A percentile compares a stretch with the other conserved stretches of the same genome.
Evolutionary conservation across 352 stramenopile genomes (phyloP).

Genomic region (Pelagophyceae sp.): DNA sequence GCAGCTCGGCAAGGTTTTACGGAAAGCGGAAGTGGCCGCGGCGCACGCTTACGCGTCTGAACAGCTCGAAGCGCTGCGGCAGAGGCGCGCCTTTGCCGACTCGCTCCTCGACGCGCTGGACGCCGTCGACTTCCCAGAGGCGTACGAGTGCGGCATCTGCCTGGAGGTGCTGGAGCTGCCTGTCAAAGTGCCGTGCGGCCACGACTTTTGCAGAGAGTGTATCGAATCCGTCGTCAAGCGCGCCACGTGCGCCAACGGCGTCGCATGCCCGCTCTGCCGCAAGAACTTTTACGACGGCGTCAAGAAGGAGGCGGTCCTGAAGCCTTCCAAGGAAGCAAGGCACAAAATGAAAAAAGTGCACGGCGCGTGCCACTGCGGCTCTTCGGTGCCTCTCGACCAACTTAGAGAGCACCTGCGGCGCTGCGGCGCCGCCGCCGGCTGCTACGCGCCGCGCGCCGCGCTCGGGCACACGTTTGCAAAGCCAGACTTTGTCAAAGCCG

Average conservation of each 20-base stretch:
- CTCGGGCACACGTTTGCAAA: slow-evolving; percentile 4
- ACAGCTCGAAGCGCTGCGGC: no score
- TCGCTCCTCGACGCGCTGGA: background rate
- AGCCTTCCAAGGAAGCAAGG: background rate
- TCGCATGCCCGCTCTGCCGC: background rate
- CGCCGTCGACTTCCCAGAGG: background rate
- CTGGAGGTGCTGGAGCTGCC: slow-evolving; percentile 11
- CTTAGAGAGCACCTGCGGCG: slow-evolving; percentile 8
- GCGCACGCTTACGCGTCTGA: background rate
- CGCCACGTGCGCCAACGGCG: background rate
- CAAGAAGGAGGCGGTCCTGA: background rate
- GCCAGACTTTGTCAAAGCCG: background rate
- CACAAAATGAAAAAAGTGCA: background rate
- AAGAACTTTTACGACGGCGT: slow-evolving; percentile 9
- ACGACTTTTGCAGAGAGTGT: slow-evolving; percentile 5
- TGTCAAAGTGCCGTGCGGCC: background rate
- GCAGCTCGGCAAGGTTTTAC: background rate
- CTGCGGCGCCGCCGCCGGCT: background rate
- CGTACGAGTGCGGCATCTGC: background rate
- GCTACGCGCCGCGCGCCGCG: background rate
- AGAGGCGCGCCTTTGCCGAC: background rate
- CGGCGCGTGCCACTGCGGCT: slow-evolving; percentile 8
- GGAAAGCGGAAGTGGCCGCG: background rate
- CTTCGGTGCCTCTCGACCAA: background rate
- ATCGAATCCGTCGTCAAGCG: background rate